A percentile compares a stretch with the other conserved stretches of the same genome.
phyloP scores from a whole-genome alignment of 2,329 filamentous ascomycete species.

The Knoxdaviesia proteae region DNA sequence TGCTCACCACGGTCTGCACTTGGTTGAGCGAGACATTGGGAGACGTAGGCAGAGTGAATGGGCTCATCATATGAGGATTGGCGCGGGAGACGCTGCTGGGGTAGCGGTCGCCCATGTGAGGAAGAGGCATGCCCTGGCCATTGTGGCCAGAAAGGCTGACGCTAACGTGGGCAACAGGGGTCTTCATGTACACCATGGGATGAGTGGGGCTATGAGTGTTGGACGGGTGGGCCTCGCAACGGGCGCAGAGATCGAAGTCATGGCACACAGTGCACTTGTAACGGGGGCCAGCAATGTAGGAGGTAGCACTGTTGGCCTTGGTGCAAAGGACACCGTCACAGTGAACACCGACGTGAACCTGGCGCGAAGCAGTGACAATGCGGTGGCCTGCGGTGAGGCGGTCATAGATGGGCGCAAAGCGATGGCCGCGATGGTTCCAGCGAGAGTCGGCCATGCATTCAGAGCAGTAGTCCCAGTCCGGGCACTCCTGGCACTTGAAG shows the following conservation, averaged over 20 bases:
- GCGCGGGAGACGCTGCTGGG: neutral
- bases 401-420: slow-evolving; percentile 76
- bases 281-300: slow-evolving; percentile 65
- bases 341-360: slow-evolving; percentile 59
- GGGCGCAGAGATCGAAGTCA: slow-evolving; percentile 86
- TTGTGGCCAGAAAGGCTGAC: slow-evolving; percentile 58
- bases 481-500: slow-evolving; percentile 92
- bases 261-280: slow-evolving; percentile 97
- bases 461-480: slow-evolving; percentile 90
- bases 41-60: slow-evolving; percentile 10
- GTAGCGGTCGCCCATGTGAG: slow-evolving; percentile 47
- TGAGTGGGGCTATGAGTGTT: slow-evolving; percentile 90
- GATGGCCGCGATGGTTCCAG: slow-evolving; percentile 59
- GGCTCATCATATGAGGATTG: slow-evolving; percentile 8
- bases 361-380: neutral
- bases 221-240: slow-evolving; percentile 70
- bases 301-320: slow-evolving; percentile 25
- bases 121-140: slow-evolving; percentile 40
- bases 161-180: slow-evolving; percentile 68
- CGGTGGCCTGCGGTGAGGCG: slow-evolving; percentile 21
- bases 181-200: slow-evolving; percentile 92
- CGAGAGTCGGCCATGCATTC: slow-evolving; percentile 48
- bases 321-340: slow-evolving; percentile 83
- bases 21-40: slow-evolving; percentile 25
- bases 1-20: slow-evolving; percentile 53